phyloP scores from a whole-genome alignment of 192 early-diverging fungal genomes.

The Entomortierella chlamydospora region DNA sequence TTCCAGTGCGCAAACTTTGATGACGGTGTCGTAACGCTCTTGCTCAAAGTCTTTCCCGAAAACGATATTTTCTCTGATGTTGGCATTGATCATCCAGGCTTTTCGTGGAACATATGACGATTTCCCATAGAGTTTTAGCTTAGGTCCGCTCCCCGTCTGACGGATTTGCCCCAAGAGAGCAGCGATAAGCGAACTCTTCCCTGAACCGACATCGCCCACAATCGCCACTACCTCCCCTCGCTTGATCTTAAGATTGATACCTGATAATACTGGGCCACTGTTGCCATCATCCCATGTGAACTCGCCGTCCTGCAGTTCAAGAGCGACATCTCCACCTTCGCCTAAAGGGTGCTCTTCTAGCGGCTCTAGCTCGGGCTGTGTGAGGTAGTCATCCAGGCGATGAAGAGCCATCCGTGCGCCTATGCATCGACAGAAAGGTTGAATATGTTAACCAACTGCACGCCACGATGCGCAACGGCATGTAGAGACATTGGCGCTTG shows the following conservation, averaged over 20 bases:
- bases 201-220: slow-evolving; percentile 58
- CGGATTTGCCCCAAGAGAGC: slow-evolving; percentile 55
- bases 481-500: not conserved
- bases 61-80: slow-evolving; percentile 73
- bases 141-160: not conserved
- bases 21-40: slow-evolving; percentile 63
- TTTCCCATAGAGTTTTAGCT: slow-evolving; percentile 1
- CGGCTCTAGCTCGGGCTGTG: slow-evolving; percentile 64
- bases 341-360: slow-evolving; percentile 23
- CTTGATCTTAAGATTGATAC: slow-evolving; percentile 43
- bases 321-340: slow-evolving; percentile 42
- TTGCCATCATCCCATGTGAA: slow-evolving; percentile 70
- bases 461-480: slow-evolving; percentile 9
- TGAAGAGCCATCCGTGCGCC: slow-evolving; percentile 29
- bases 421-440: no score
- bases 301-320: slow-evolving; percentile 36
- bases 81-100: slow-evolving; percentile 75
- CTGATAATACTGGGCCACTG: slow-evolving; percentile 58
- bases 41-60: slow-evolving; percentile 70
- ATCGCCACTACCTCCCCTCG: slow-evolving; percentile 34
- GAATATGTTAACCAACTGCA: no score
- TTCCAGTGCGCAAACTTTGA: slow-evolving; percentile 66
- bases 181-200: slow-evolving; percentile 58
- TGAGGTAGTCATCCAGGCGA: slow-evolving; percentile 30
- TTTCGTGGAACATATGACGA: slow-evolving; percentile 72